A percentile compares a stretch with the other conserved stretches of the same genome.
phyloP scores from a whole-genome alignment of 306 rosid genomes.

The Medicago truncatula region MtrunA17r5.0-ANR NC_053043.1:30631501-30632000 shows the following conservation, averaged over 20 bases:
- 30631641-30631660: slow-evolving; percentile 3
- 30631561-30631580: slow-evolving; percentile 23
- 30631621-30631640: slow-evolving; percentile 26
- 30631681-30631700: slow-evolving; percentile 25
- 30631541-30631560: slow-evolving; percentile 5
- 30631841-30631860: too few species aligned
- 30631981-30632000: too few species aligned
- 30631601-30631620: slow-evolving; percentile 3
- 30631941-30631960: too few species aligned
- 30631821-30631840: too few species aligned
- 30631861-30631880: too few species aligned
- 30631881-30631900: too few species aligned
- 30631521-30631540: slow-evolving; percentile 35
- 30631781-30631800: slow-evolving; percentile 11
- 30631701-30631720: slow-evolving; percentile 15
- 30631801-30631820: not conserved
- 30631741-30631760: slow-evolving; percentile 31
- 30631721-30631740: slow-evolving; percentile 5
- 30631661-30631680: not conserved
- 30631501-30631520: slow-evolving; percentile 27
- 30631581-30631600: not conserved
- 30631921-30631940: too few species aligned
- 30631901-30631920: too few species aligned
- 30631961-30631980: too few species aligned
- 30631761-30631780: slow-evolving; percentile 20